Percentiles rank a stretch among this genome's conserved stretches.
These are phyloP conservation scores for Rhamnella rubrinervis DNA, from an alignment of 331 rosid genomes.

Conservation along the genomic window DNA sequence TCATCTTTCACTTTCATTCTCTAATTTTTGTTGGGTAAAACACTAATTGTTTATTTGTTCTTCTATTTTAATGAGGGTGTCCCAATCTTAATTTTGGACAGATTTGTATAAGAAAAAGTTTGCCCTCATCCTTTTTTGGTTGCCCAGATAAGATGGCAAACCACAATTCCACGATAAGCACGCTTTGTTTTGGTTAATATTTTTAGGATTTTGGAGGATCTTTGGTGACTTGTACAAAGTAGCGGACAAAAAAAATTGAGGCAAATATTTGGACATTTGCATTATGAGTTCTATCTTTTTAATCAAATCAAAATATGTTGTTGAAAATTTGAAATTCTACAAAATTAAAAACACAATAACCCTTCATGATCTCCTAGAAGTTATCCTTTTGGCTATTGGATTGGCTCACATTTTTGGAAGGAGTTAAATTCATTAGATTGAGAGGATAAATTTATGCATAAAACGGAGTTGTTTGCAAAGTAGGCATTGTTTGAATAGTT, in stretches of 20 bases:
- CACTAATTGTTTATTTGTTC: not conserved
- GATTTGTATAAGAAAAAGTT: too few relatives aligned
- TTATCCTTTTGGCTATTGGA: not conserved
- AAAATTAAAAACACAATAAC: not conserved
- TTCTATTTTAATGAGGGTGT: not conserved
- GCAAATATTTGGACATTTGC: conserved; percentile 8
- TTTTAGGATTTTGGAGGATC: not conserved
- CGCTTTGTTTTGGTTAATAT: conserved; percentile 7
- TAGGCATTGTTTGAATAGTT: not conserved
- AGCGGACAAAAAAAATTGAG: not conserved
- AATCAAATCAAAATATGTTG: too few relatives aligned
- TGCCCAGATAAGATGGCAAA: not conserved
- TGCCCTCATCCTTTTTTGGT: not conserved
- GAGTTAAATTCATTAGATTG: not conserved
- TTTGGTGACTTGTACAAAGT: conserved; percentile 16
- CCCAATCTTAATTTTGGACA: not conserved
- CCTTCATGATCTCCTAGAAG: conserved; percentile 18
- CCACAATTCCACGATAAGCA: conserved; percentile 2
- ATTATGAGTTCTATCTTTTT: not conserved
- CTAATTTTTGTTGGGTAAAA: not conserved
- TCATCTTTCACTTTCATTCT: not conserved
- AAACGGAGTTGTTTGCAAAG: not conserved
- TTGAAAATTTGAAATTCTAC: too few relatives aligned
- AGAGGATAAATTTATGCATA: not conserved
- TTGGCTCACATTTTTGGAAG: not conserved